Conservation (phyloP, 2,329 filamentous ascomycete species). For the Pseudogymnoascus sp. region DNA sequence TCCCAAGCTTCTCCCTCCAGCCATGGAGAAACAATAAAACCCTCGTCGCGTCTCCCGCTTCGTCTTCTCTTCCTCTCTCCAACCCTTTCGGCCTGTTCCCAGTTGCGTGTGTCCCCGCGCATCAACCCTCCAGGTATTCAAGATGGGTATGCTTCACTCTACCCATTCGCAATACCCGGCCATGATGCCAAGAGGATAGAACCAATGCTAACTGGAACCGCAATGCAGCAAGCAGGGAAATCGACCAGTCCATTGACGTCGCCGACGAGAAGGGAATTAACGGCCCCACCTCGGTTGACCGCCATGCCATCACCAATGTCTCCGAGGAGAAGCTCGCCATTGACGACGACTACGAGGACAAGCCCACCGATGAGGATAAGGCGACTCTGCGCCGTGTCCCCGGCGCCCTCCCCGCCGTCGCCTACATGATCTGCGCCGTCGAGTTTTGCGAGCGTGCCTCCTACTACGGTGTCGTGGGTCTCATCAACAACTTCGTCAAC, state of each 20-base stretch:
- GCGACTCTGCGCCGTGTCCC: conserved; percentile 54
- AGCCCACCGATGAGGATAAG: conserved; percentile 50
- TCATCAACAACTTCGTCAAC: conserved; percentile 55
- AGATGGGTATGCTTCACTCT: conserved; percentile 13
- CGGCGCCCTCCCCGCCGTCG: conserved; percentile 54
- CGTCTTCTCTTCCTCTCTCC: background rate
- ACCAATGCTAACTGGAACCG: background rate
- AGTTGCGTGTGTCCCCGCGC: background rate
- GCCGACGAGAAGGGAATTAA: conserved; percentile 9
- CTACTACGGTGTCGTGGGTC: conserved; percentile 62
- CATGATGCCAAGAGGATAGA: background rate
- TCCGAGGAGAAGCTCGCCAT: conserved; percentile 16
- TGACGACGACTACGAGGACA: conserved; percentile 28
- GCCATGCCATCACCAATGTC: conserved; percentile 13
- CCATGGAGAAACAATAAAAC: conserved; percentile 1
- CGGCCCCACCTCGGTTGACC: conserved; percentile 10
- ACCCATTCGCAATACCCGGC: background rate
- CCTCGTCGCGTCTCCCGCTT: background rate
- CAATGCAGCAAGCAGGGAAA: background rate
- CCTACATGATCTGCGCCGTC: conserved; percentile 63
- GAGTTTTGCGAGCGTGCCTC: conserved; percentile 71
- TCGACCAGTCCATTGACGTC: background rate
- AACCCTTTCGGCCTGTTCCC: background rate
- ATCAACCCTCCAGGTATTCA: background rate
- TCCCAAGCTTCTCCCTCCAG: background rate